Evolutionary conservation across 345 rosid genomes (phyloP), one percentile per base, ranked within the genome.

Genomic region (Angophora floribunda): DNA sequence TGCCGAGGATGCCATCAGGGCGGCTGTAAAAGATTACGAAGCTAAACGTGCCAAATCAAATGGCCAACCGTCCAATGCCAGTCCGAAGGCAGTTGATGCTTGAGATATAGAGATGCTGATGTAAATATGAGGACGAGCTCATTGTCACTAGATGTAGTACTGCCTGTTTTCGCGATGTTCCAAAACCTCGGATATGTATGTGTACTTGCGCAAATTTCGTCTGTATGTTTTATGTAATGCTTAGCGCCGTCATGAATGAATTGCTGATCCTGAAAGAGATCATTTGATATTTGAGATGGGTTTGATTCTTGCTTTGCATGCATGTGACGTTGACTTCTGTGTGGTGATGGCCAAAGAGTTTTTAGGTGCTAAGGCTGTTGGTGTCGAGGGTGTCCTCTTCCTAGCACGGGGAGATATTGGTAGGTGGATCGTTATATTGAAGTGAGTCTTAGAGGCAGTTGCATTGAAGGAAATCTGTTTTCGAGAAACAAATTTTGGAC

Each of bases 1-100:
- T 85, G 99, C 99, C 1, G 99, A 98, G 94, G 99, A 98, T 89
- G 99, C 99, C 51, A 97, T 98, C 89, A 97, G 96, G 96, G 99
- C 99, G 10, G 99, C 99, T 49, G 96, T 97, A 17, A 95, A 95
- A 92, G 97, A 98, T 87, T 96, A 94, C 44, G 93, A 97, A 89
- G 94, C 95, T 47, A 98, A 97, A 88, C 97, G 87, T 51, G 87
- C 89, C 55, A 94, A 94, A 87, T 28, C 22, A 47, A 86, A 67
- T 10, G 87, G n/a, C 32, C 3, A 85, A 21, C 32, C 3, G 26
- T 2, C 32, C 52, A 78, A 88, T 41, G 90, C 88, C 82, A 36
- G 47, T 36, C 26, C 47, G 1, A 75, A 75, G 49, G 49, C 82
- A 4, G 49, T 9, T 5, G 82, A 17, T 1, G 82, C 26, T 75